Conservation (phyloP, 1,284 basidiomycete species). For the Sanghuangporus baumii region DNA sequence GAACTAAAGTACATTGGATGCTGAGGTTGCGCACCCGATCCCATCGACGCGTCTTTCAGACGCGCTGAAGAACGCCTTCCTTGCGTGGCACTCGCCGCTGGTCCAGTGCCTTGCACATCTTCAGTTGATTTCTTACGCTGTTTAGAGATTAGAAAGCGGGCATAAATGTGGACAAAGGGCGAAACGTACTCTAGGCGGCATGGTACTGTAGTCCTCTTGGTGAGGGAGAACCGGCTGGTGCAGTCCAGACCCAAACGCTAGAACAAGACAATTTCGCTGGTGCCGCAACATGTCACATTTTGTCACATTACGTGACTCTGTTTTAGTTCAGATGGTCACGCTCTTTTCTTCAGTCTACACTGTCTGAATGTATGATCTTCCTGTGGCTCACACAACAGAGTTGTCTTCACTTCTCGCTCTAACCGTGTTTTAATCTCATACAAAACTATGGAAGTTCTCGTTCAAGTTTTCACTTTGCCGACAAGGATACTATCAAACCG, state of each 20-base stretch:
- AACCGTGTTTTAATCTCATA: too few species aligned
- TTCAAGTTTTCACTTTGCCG: too few species aligned
- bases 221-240: not conserved
- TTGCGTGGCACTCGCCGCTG: not conserved
- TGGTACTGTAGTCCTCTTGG: not conserved
- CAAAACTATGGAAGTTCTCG: too few species aligned
- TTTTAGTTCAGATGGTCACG: not conserved
- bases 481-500: too few species aligned
- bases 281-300: not conserved
- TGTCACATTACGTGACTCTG: not conserved
- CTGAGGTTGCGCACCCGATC: not conserved
- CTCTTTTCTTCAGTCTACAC: too few species aligned
- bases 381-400: too few species aligned
- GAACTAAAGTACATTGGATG: not conserved
- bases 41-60: not conserved
- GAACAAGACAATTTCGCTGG: not conserved
- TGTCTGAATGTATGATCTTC: too few species aligned
- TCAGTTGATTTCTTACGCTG: constrained; percentile 8
- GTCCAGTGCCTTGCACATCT: not conserved
- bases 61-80: constrained; percentile 11
- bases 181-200: constrained; percentile 10
- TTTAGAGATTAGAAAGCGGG: not conserved
- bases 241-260: not conserved
- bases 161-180: not conserved
- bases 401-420: too few species aligned